Conservation (phyloP, 371 early-diverging fungal species). For the Lichtheimia corymbifera region DNA sequence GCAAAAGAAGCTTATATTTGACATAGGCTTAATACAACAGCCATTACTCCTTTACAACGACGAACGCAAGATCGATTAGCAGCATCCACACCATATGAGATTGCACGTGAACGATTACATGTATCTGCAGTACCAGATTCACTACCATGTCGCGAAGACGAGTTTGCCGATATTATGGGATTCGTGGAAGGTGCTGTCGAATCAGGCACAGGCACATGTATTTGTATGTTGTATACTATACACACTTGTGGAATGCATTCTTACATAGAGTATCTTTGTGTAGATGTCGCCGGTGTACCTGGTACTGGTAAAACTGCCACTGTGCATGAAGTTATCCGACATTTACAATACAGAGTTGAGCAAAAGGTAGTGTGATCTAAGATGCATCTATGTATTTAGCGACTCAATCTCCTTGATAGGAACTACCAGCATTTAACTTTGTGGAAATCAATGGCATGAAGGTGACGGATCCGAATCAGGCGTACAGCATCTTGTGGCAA, state of each 20-base stretch:
- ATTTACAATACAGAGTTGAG: slow-evolving; percentile 71
- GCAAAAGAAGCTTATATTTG: too few species aligned
- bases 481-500: slow-evolving; percentile 85
- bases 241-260: neutral
- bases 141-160: slow-evolving; percentile 90
- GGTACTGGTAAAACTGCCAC: slow-evolving; percentile 99
- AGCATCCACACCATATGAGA: slow-evolving; percentile 51
- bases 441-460: slow-evolving; percentile 97
- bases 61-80: slow-evolving; percentile 13
- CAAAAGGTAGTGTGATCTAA: slow-evolving; percentile 46
- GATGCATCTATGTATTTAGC: neutral
- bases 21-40: too few species aligned
- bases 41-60: slow-evolving; percentile 15
- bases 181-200: slow-evolving; percentile 74
- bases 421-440: slow-evolving; percentile 76
- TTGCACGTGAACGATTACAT: slow-evolving; percentile 80
- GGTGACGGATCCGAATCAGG: slow-evolving; percentile 88
- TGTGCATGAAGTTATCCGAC: slow-evolving; percentile 81
- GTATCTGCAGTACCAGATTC: slow-evolving; percentile 87
- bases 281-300: slow-evolving; percentile 94
- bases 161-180: slow-evolving; percentile 78
- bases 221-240: slow-evolving; percentile 58
- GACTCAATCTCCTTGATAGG: slow-evolving; percentile 25
- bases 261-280: neutral
- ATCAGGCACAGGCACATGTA: slow-evolving; percentile 79